A percentile compares a stretch with the other conserved stretches of the same genome.
These are phyloP conservation scores for Lophiostoma macrostomum DNA, from an alignment of 495 filamentous ascomycete species.

Conservation along the genomic window DNA sequence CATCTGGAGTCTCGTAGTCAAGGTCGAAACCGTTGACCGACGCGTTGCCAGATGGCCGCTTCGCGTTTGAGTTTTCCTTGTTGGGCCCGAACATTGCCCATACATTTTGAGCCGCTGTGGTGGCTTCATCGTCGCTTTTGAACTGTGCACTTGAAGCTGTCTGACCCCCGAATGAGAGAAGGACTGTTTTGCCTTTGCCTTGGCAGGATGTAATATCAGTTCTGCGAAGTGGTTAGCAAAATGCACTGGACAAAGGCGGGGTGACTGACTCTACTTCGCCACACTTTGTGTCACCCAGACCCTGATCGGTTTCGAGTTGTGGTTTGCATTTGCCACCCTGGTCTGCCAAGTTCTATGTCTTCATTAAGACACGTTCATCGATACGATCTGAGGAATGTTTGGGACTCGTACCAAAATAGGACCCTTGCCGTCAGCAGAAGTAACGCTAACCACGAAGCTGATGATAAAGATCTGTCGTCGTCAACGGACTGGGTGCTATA, in stretches of 20 bases:
- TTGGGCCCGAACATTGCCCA: slow-evolving; percentile 29
- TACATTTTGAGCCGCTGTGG: slow-evolving; percentile 13
- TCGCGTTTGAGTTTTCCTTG: background rate
- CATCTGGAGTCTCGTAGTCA: slow-evolving; percentile 26
- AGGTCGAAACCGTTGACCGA: slow-evolving; percentile 32
- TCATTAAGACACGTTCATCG: too few relatives aligned
- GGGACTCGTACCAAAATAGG: too few relatives aligned
- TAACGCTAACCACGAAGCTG: too few relatives aligned
- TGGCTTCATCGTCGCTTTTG: slow-evolving; percentile 14
- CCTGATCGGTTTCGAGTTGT: too few relatives aligned
- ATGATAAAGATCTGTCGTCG: too few relatives aligned
- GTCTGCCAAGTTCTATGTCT: too few relatives aligned
- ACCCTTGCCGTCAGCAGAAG: too few relatives aligned
- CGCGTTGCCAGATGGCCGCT: slow-evolving; percentile 25
- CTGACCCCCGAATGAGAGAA: slow-evolving; percentile 29
- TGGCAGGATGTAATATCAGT: slow-evolving; percentile 36
- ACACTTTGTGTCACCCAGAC: too few relatives aligned
- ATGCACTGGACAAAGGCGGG: background rate
- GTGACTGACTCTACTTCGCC: background rate
- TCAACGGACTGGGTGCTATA: too few relatives aligned
- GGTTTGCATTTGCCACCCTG: too few relatives aligned
- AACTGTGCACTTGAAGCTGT: slow-evolving; percentile 19
- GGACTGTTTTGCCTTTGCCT: slow-evolving; percentile 24
- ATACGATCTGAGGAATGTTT: too few relatives aligned
- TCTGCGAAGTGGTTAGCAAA: background rate